These are phyloP conservation scores for Paecilomyces sp. DNA, from an alignment of 2,329 filamentous ascomycete species.

Conservation along the genomic window DNA sequence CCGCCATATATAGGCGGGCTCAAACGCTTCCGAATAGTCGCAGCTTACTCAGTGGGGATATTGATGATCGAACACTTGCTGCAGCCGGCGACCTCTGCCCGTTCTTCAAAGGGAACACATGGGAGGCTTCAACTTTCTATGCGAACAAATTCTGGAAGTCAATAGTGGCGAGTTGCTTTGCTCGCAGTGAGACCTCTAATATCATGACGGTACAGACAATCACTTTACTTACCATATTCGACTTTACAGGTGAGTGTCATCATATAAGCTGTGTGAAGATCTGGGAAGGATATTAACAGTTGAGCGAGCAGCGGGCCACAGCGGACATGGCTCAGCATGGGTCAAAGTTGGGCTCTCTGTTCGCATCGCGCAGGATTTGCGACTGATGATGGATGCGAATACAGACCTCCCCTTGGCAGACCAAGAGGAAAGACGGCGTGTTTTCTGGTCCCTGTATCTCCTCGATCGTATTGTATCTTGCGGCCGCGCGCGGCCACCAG, in stretches of 20 bases:
- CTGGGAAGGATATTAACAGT: slow-evolving; percentile 1
- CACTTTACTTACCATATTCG: slow-evolving; percentile 28
- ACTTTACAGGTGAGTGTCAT: slow-evolving; percentile 23
- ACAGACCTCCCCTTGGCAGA: slow-evolving; percentile 2
- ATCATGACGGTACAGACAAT: slow-evolving; percentile 25
- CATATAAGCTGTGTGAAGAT: neutral
- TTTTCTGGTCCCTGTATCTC: slow-evolving; percentile 15
- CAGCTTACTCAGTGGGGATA: too few species aligned
- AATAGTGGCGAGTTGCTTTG: slow-evolving; percentile 21
- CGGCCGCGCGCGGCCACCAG: slow-evolving; percentile 6
- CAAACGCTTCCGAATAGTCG: too few species aligned
- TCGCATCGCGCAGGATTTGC: slow-evolving; percentile 54
- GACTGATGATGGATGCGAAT: slow-evolving; percentile 9
- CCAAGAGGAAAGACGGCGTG: slow-evolving; percentile 11
- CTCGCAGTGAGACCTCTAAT: slow-evolving; percentile 16
- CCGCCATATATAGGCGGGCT: too few species aligned
- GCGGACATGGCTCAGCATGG: slow-evolving; percentile 24
- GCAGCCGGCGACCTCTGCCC: too few species aligned
- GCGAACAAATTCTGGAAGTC: slow-evolving; percentile 17
- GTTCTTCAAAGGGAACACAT: slow-evolving; percentile 15
- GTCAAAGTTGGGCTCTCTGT: slow-evolving; percentile 22
- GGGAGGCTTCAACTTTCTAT: slow-evolving; percentile 12
- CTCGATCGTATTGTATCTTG: slow-evolving; percentile 13
- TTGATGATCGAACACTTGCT: too few species aligned
- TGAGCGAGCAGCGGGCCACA: slow-evolving; percentile 14